These are phyloP conservation scores for Catharanthus roseus DNA, from an alignment of 257 asterid species.

Conservation along the genomic window DNA sequence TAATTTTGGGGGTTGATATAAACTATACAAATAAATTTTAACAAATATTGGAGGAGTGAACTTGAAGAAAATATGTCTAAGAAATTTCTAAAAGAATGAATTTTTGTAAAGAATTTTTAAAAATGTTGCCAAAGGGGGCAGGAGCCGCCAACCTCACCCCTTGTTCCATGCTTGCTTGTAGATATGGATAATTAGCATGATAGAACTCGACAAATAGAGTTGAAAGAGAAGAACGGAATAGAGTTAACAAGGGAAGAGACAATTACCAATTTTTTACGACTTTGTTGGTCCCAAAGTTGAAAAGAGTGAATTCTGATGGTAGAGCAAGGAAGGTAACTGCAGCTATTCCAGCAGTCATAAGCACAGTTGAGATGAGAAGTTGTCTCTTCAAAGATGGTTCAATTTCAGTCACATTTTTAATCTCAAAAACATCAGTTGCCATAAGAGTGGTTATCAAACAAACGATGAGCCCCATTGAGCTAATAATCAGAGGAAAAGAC, in stretches of 20 bases:
- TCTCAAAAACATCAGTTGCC: slow-evolving; percentile 45
- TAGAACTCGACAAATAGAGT: background rate
- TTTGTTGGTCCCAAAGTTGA: slow-evolving; percentile 40
- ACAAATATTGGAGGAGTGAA: too few species aligned
- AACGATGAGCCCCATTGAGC: slow-evolving; percentile 46
- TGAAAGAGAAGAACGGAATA: background rate
- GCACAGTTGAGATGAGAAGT: slow-evolving; percentile 46
- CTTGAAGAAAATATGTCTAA: too few species aligned
- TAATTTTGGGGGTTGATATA: too few species aligned
- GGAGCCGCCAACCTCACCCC: too few species aligned
- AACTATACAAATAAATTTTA: too few species aligned
- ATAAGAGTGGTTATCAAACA: slow-evolving; percentile 47
- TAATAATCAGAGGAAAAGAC: slow-evolving; percentile 47
- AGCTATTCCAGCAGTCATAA: slow-evolving; percentile 50
- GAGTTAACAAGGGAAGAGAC: background rate
- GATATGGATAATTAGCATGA: background rate
- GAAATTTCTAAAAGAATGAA: too few species aligned
- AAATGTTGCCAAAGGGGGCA: too few species aligned
- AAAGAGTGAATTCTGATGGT: slow-evolving; percentile 52
- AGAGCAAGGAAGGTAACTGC: slow-evolving; percentile 37
- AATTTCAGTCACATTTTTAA: slow-evolving; percentile 38
- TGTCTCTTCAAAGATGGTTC: slow-evolving; percentile 55
- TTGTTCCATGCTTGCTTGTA: too few species aligned
- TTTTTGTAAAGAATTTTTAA: too few species aligned
- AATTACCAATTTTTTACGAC: slow-evolving; percentile 39